Evolutionary conservation across 257 asterid species (phyloP).

Genomic region (Sherardia arvensis): DNA sequence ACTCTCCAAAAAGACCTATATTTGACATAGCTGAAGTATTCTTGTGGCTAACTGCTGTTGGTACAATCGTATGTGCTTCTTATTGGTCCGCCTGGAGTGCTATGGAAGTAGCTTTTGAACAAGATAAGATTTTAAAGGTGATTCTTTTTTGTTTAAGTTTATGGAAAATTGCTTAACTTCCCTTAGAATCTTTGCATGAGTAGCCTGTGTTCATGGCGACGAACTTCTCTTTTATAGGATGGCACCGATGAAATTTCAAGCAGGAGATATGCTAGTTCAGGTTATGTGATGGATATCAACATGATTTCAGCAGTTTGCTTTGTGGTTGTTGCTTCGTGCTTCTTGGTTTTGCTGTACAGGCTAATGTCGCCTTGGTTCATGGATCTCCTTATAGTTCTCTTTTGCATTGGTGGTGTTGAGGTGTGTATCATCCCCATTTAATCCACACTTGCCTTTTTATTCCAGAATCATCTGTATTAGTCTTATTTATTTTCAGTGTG

Average conservation of each 20-base stretch:
- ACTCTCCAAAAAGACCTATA: conserved; percentile 76
- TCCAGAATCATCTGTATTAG: conserved; percentile 12
- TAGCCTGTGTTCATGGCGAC: neutral
- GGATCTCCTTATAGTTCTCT: conserved; percentile 86
- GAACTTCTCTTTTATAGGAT: conserved; percentile 41
- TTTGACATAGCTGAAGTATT: conserved; percentile 94
- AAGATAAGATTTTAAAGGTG: conserved; percentile 76
- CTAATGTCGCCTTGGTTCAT: conserved; percentile 80
- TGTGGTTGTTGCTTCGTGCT: conserved; percentile 82
- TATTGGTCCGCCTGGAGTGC: conserved; percentile 98
- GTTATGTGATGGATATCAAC: conserved; percentile 69
- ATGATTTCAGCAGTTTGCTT: conserved; percentile 64
- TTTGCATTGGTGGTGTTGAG: conserved; percentile 90
- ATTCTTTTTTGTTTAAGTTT: neutral
- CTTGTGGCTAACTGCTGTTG: conserved; percentile 89
- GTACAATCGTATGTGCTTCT: conserved; percentile 76
- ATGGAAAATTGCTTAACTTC: neutral
- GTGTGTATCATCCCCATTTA: conserved; percentile 20
- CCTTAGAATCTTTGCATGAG: conserved; percentile 1
- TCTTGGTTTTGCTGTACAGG: conserved; percentile 86
- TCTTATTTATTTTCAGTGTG: neutral
- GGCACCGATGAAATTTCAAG: conserved; percentile 52
- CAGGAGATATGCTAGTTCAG: conserved; percentile 22
- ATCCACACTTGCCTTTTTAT: neutral
- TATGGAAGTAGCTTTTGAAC: conserved; percentile 70